Base-by-base conservation (phyloP, 306 rosid species). In the Corylus americana region DNA sequence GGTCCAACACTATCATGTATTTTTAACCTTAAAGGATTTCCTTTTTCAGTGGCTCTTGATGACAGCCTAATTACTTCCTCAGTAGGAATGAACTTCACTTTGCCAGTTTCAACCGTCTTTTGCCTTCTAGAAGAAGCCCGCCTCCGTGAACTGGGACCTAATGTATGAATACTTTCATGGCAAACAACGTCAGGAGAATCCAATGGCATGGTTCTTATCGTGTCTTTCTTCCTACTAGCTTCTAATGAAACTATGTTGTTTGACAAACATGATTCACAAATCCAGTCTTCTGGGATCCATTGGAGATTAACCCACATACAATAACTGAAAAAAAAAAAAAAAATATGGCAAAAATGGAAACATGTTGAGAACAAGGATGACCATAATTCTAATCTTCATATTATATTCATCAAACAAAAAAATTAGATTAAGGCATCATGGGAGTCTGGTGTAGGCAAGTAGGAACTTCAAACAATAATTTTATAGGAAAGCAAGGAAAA, bases 61-160 rank as follows among this genome's bases (percentile, higher is more conserved):
- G 88, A 76, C 73, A 93, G 91, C 85, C 67, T 87, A 14, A 88
- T 75, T 79, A 76, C 96, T 90, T 94, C 98, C 47, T 87, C 93
- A 5, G 47, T 44, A 11, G 87, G 27, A 74, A 92, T 74, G 82
- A 58, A 89, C 86, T 88, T 92, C 73, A 89, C 97, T 84, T 89
- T 94, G 31, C 88, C 73, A 74, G 72, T 70, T 71, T 44, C 55
- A 77, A 71, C 70, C 45, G 74, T 45, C 64, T 55, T 83, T 70
- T 27, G 79, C 86, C 76, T 78, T 83, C 55, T 81, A 69, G 75
- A 80, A 75, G 64, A 77, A 79, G 78, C 75, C 27, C 25, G 84
- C 57, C 51, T 42, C 39, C 78, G 78, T 58, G 77, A 59, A 53
- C 70, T 53, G 9, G 73, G 76, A 35, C 47, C 37, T 14, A 63